A percentile compares a stretch with the other conserved stretches of the same genome.
Evolutionary conservation across 106 monocot genomes (phyloP).

Genomic region (Amphibolis antarctica): DNA sequence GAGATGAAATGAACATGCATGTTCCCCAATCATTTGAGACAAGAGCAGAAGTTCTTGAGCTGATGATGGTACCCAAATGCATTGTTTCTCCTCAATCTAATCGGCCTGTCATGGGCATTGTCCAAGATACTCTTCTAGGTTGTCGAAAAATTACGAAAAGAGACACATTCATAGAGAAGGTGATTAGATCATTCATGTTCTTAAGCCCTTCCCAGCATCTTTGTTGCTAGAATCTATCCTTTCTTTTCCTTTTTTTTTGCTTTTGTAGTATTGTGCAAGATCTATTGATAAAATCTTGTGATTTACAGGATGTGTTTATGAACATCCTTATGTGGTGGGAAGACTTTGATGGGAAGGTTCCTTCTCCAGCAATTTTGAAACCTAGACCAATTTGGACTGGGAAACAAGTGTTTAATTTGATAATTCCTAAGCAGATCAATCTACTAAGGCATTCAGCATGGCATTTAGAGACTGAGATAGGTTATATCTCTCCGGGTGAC

Average conservation of each 20-base stretch:
- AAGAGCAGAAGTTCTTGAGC: conserved; percentile 86
- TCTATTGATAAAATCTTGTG: not conserved
- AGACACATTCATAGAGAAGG: conserved; percentile 98
- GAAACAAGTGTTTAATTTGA: conserved; percentile 97
- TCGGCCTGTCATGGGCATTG: conserved; percentile 98
- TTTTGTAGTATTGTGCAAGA: conserved; percentile 1
- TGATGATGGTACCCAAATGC: conserved; percentile 99
- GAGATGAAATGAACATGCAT: conserved; percentile 99
- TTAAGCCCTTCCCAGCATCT: not conserved
- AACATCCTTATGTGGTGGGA: conserved; percentile 99
- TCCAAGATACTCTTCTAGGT: conserved; percentile 89
- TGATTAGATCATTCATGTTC: conserved; percentile 1
- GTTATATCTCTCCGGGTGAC: conserved; percentile 80
- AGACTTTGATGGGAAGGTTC: conserved; percentile 95
- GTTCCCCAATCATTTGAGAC: conserved; percentile 99
- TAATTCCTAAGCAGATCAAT: conserved; percentile 97
- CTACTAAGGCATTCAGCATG: conserved; percentile 65
- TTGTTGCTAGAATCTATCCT: not conserved
- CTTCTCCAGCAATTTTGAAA: conserved; percentile 90
- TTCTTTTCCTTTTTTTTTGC: not conserved
- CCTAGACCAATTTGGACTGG: conserved; percentile 98
- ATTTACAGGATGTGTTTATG: conserved; percentile 93
- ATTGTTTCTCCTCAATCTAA: conserved; percentile 97
- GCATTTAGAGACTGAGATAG: conserved; percentile 73
- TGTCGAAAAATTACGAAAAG: conserved; percentile 97